phyloP scores from a whole-genome alignment of 352 stramenopile species.

The Pythium monospermum region DNA sequence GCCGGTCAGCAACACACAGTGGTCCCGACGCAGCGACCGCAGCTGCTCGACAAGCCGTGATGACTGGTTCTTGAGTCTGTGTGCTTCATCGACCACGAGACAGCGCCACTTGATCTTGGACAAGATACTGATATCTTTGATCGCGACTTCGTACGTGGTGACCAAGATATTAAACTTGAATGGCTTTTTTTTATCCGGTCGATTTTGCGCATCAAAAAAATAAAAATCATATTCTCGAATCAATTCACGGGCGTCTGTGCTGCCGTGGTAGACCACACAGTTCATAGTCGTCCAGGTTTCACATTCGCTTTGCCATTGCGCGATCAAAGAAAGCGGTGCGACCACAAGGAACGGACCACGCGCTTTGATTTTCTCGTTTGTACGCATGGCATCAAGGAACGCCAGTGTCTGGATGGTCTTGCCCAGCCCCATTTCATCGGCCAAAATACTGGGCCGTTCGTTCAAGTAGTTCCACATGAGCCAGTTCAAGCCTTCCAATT shows the following conservation, averaged over 20 bases:
- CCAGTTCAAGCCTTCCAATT: conserved; percentile 88
- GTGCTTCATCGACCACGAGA: conserved; percentile 86
- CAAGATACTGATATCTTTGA: conserved; percentile 90
- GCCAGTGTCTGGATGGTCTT: conserved; percentile 91
- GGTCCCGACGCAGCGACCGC: conserved; percentile 67
- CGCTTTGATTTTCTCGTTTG: conserved; percentile 86
- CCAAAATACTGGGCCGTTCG: conserved; percentile 81
- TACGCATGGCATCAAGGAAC: conserved; percentile 93
- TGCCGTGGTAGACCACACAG: conserved; percentile 98
- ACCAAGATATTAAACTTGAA: conserved; percentile 89
- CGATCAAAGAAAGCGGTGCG: conserved; percentile 96
- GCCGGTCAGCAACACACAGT: conserved; percentile 83
- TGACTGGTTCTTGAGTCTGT: conserved; percentile 85
- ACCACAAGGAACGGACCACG: conserved; percentile 97
- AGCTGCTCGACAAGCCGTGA: conserved; percentile 85
- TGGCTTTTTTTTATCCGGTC: conserved; percentile 75
- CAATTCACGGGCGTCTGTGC: conserved; percentile 86
- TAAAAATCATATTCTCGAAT: conserved; percentile 97
- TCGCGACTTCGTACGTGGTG: conserved; percentile 89
- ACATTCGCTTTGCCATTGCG: conserved; percentile 99
- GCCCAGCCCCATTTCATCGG: conserved; percentile 91
- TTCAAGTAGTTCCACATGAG: conserved; percentile 90
- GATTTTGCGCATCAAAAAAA: conserved; percentile 58
- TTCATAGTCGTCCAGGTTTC: conserved; percentile 98
- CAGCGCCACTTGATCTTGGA: conserved; percentile 93